Conservation (phyloP, 805 yeast genomes). For the Candida fluviatilis region DNA sequence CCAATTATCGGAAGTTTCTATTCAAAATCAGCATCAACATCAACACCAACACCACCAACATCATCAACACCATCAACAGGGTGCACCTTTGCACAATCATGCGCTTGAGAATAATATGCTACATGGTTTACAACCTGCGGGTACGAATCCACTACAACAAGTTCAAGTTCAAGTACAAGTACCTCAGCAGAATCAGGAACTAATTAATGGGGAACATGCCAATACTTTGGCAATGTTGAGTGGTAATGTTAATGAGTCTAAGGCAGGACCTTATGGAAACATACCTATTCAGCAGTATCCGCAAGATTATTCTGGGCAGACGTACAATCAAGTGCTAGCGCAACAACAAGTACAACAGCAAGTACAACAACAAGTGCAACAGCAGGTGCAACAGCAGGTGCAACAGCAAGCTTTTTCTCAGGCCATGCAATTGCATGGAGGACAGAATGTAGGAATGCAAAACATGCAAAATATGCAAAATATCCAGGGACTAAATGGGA, state of each 20-base stretch:
- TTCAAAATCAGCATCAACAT: not conserved
- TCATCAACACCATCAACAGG: not conserved
- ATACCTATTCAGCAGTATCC: constrained; percentile 5
- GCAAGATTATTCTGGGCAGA: constrained; percentile 4
- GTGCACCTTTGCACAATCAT: not conserved
- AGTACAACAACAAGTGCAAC: constrained; percentile 9
- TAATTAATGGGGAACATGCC: not conserved
- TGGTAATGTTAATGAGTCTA: not conserved
- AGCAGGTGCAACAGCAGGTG: constrained; percentile 5
- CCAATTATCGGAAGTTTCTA: not conserved
- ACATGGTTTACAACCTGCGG: not conserved
- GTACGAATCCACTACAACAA: not conserved
- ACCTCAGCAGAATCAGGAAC: not conserved
- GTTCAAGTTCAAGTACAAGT: not conserved
- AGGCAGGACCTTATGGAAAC: not conserved
- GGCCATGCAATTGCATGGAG: not conserved
- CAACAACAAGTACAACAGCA: constrained; percentile 11
- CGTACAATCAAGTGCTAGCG: no score
- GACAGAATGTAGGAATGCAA: not conserved
- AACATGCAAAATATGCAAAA: not conserved
- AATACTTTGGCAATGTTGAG: not conserved
- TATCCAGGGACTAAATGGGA: constrained; percentile 1
- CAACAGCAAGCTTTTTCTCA: not conserved
- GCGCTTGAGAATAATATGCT: not conserved
- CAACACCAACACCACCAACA: constrained; percentile 1